Conservation (phyloP, 176 grass and related monocot genomes). For the Oryza coarctata region DNA sequence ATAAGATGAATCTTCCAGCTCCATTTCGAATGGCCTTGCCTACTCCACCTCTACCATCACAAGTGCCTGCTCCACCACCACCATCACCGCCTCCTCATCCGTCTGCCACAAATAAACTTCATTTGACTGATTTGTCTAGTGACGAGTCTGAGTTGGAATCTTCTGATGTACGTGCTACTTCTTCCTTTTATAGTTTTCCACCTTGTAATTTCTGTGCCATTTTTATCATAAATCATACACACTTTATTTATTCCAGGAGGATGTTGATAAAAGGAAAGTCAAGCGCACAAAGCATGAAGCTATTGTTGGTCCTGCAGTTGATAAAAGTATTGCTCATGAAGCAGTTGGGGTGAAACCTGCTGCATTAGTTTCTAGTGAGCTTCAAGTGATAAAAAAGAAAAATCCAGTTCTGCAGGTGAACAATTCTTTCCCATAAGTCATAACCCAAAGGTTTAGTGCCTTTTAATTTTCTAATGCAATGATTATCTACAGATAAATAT, state of each 20-base stretch:
- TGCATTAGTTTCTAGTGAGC: constrained; percentile 68
- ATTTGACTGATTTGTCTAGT: constrained; percentile 62
- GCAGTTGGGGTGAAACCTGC: constrained; percentile 75
- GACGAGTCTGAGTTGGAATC: constrained; percentile 98
- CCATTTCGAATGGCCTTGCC: constrained; percentile 97
- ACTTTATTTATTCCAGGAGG: constrained; percentile 42
- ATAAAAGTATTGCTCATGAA: constrained; percentile 89
- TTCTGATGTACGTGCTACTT: constrained; percentile 65
- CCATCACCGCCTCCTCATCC: constrained; percentile 29
- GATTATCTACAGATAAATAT: constrained; percentile 75
- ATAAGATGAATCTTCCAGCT: constrained; percentile 96
- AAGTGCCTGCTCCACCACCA: constrained; percentile 51
- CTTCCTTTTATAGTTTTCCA: constrained; percentile 8
- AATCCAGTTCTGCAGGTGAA: constrained; percentile 75
- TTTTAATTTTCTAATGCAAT: constrained; percentile 21
- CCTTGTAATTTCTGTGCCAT: neutral
- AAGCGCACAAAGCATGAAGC: constrained; percentile 62
- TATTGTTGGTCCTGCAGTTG: constrained; percentile 90
- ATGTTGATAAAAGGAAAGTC: constrained; percentile 38
- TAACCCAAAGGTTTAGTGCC: neutral
- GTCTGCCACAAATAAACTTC: constrained; percentile 36
- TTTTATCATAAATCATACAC: neutral
- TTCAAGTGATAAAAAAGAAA: constrained; percentile 89
- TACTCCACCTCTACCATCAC: constrained; percentile 73
- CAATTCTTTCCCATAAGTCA: neutral